These are phyloP conservation scores for Nepenthes gracilis DNA, from an alignment of 148 eudicot species.

Conservation along the genomic window DNA sequence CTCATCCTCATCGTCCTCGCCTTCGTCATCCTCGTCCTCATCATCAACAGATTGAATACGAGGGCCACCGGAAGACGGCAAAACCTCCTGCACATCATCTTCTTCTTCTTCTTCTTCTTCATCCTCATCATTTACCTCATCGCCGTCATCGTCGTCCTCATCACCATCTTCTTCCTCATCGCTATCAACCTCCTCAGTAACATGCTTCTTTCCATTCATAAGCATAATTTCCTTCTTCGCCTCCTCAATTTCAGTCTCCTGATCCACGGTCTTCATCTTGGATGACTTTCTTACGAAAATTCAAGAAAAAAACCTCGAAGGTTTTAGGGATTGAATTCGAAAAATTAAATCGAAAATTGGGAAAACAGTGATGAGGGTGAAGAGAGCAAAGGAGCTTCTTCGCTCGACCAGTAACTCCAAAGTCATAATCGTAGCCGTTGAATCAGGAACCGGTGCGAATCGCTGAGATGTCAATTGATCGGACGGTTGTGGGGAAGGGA, in stretches of 20 bases:
- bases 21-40: constrained; percentile 36
- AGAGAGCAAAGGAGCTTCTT: constrained; percentile 14
- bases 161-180: constrained; percentile 16
- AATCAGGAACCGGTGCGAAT: constrained; percentile 18
- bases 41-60: constrained; percentile 24
- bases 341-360: constrained; percentile 8
- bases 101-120: constrained; percentile 12
- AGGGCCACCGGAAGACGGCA: constrained; percentile 30
- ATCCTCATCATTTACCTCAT: too few relatives aligned
- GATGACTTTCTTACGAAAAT: constrained; percentile 1
- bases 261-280: constrained; percentile 20
- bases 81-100: constrained; percentile 27
- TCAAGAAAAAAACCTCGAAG: constrained; percentile 1
- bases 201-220: constrained; percentile 10
- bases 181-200: constrained; percentile 12
- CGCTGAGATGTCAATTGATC: constrained; percentile 42
- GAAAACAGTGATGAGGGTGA: constrained; percentile 14
- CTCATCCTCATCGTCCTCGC: constrained; percentile 36
- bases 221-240: constrained; percentile 6
- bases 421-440: constrained; percentile 44
- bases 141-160: constrained; percentile 17
- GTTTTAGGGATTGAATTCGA: not conserved
- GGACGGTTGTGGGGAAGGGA: constrained; percentile 20
- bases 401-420: constrained; percentile 21
- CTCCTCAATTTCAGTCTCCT: constrained; percentile 24